Evolutionary conservation across 192 early-diverging fungal genomes (phyloP).

Genomic region (Linnemannia zychae): DNA sequence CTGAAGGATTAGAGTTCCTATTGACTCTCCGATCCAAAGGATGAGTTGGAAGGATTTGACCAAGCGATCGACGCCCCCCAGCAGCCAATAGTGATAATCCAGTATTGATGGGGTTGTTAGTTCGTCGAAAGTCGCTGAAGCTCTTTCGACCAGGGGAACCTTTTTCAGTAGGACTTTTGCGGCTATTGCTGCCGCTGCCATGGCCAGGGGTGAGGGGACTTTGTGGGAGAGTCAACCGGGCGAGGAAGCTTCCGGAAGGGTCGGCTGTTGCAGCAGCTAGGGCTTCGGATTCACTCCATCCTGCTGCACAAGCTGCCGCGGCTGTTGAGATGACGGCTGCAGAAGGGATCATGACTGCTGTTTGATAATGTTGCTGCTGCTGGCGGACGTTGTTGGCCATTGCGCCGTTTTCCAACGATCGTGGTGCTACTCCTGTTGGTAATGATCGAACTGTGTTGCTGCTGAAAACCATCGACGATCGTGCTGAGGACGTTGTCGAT

Average conservation of each 20-base stretch:
- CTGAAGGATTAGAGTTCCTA: too few species aligned
- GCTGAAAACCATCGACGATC: not conserved
- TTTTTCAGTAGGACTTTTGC: not conserved
- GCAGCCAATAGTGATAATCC: not conserved
- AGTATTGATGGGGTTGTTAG: not conserved
- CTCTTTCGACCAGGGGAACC: not conserved
- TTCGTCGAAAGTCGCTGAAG: not conserved
- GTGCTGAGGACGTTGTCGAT: not conserved
- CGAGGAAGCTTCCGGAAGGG: constrained; percentile 23
- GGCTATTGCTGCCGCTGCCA: not conserved
- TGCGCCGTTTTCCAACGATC: too few species aligned
- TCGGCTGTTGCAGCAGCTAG: constrained; percentile 19
- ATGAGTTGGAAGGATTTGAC: not conserved
- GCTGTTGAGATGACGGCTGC: constrained; percentile 22
- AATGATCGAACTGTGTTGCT: not conserved
- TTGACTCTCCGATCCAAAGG: not conserved
- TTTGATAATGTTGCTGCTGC: not conserved
- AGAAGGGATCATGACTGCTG: constrained; percentile 13
- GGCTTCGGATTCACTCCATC: constrained; percentile 28
- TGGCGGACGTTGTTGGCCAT: too few species aligned
- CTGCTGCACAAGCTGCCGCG: constrained; percentile 12
- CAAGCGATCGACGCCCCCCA: not conserved
- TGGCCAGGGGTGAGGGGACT: not conserved
- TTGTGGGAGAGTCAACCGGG: not conserved
- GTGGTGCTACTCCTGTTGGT: too few species aligned